A percentile compares a stretch with the other conserved stretches of the same genome.
phyloP scores from a whole-genome alignment of 2,329 filamentous ascomycete genomes.

The Harringtonia lauricola region DNA sequence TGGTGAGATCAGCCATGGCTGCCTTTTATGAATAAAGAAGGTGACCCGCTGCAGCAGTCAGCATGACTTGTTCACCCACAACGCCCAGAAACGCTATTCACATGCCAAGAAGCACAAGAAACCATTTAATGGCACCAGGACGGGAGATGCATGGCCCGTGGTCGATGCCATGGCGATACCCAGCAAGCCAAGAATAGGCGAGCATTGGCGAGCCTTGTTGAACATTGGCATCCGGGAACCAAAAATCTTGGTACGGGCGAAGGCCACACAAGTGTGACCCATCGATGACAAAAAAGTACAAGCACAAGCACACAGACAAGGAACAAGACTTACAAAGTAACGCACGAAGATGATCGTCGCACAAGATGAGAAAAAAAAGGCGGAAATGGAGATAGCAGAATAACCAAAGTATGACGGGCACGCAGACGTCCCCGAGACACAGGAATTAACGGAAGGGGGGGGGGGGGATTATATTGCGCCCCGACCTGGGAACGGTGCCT shows the following conservation, averaged over 20 bases:
- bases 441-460: not conserved
- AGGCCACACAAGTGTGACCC: not conserved
- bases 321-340: not conserved
- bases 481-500: not conserved
- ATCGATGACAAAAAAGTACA: not conserved
- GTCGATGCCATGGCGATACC: too few relatives aligned
- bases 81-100: too few relatives aligned
- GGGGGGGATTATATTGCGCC: not conserved
- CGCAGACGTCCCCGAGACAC: not conserved
- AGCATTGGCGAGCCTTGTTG: too few relatives aligned
- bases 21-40: too few relatives aligned
- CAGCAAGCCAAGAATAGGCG: too few relatives aligned
- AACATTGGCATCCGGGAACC: too few relatives aligned
- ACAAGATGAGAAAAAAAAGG: not conserved
- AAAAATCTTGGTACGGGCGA: too few relatives aligned
- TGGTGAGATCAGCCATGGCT: slow-evolving; percentile 7
- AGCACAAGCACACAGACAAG: not conserved
- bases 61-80: too few relatives aligned
- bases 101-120: too few relatives aligned
- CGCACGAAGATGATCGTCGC: not conserved
- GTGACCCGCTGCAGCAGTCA: too few relatives aligned
- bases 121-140: too few relatives aligned
- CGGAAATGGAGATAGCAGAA: not conserved
- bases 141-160: too few relatives aligned
- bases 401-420: not conserved